These are phyloP conservation scores for Raphanus raphanistrum DNA, from an alignment of 345 rosid genomes.

Conservation along the genomic window DNA sequence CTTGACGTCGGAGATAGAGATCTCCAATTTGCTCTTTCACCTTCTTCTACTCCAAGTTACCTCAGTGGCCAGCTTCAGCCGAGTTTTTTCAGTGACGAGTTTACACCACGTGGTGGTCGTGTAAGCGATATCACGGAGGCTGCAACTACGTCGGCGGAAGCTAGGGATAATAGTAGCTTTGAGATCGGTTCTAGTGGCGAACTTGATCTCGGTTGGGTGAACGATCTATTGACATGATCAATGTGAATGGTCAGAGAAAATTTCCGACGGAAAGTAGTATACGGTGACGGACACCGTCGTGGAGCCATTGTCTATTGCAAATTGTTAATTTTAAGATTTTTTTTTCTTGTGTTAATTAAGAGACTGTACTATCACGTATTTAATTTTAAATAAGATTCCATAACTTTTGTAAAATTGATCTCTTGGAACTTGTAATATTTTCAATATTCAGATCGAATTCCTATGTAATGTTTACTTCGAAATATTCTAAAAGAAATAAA, in stretches of 20 bases:
- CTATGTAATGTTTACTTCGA: slow-evolving; percentile 38
- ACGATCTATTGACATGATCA: slow-evolving; percentile 70
- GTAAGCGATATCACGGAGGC: slow-evolving; percentile 21
- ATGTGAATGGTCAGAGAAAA: not conserved
- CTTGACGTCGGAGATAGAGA: slow-evolving; percentile 46
- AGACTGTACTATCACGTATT: slow-evolving; percentile 21
- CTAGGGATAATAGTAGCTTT: slow-evolving; percentile 25
- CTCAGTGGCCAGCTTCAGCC: slow-evolving; percentile 9
- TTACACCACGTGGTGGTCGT: slow-evolving; percentile 28
- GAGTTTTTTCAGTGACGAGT: slow-evolving; percentile 22
- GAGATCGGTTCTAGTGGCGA: slow-evolving; percentile 40
- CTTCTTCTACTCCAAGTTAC: slow-evolving; percentile 54
- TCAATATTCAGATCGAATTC: slow-evolving; percentile 5
- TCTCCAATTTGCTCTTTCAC: slow-evolving; percentile 49
- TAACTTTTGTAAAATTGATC: slow-evolving; percentile 15
- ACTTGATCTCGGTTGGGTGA: slow-evolving; percentile 93
- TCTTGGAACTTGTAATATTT: slow-evolving; percentile 39
- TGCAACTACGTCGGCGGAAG: slow-evolving; percentile 17
- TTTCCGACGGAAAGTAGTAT: not conserved
- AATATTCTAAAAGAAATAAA: slow-evolving; percentile 20
- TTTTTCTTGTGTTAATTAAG: slow-evolving; percentile 19
- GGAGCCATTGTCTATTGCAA: slow-evolving; percentile 10
- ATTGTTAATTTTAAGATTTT: slow-evolving; percentile 6
- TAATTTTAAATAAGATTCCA: not conserved
- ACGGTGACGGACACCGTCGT: slow-evolving; percentile 15